Evolutionary conservation across 148 eudicot genomes (phyloP), one percentile per base, ranked within the genome.

Genomic region (Mesembryanthemum crystallinum): DNA sequence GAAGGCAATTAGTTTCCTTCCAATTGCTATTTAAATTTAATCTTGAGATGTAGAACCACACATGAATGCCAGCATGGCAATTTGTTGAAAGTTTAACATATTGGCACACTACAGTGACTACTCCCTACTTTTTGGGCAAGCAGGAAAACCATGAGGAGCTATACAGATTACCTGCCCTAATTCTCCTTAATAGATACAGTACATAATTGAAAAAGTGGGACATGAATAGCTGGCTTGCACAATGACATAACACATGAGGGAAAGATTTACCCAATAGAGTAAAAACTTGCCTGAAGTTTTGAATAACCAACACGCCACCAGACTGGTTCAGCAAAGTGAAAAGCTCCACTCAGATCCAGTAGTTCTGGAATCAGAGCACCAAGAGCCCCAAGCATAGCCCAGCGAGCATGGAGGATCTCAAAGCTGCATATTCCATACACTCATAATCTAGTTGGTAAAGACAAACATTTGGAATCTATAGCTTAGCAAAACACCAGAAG

Each of bases 291-390:
- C 99, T 92, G 71, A 73, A 96, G 98, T 89, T 96, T 96, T 23
- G 99, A 89, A 70, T 92, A 96, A 73, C 99, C 98, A 76, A 92
- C 98, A 71, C 89, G 85, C 99, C 99, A 96, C 99, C 99, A 96
- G 28, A 96, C 94, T 52, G 99, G 97, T 83, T 96, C 99, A 63
- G 76, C 88, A 86, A 96, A 96, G 73, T 92, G 90, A 85, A 88
- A 92, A 54, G 87, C 84, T 68, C 97, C 99, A 62, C 77, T 58
- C 15, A 85, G 77, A 57, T 92, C 86, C 64, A 96, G 76, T 49
- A 92, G n/a, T 85, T 96, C 99, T 14, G 99, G 99, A 79, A 96
- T 81, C 37, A 96, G 78, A 78, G 94, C 99, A 87, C 99, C 99
- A 66, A 96, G 88, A 32, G 97, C 99, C 54, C 87, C 99, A 80